Conservation (phyloP, 768 basidiomycete genomes). For the Russula brevipes region DNA sequence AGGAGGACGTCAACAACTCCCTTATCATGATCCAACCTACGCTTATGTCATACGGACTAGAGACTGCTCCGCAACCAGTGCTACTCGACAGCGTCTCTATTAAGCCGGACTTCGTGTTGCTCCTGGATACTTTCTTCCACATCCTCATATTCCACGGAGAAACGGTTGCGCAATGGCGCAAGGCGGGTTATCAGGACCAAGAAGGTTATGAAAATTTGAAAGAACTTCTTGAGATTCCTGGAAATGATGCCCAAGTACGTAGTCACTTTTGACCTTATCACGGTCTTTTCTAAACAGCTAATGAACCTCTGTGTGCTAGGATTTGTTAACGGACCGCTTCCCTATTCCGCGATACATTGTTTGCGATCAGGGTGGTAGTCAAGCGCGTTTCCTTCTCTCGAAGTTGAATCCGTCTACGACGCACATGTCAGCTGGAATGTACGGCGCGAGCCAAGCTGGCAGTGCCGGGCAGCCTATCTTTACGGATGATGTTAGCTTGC, state of each 20-base stretch:
- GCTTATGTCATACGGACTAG: constrained; percentile 96
- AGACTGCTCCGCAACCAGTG: constrained; percentile 86
- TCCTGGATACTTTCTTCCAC: constrained; percentile 99
- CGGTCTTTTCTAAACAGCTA: neutral
- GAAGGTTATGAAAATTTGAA: constrained; percentile 99
- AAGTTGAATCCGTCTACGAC: constrained; percentile 98
- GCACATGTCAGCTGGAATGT: constrained; percentile 90
- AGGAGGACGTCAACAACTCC: constrained; percentile 98
- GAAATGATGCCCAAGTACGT: constrained; percentile 79
- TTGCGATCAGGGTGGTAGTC: constrained; percentile 94
- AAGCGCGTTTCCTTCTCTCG: constrained; percentile 94
- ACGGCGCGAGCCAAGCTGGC: constrained; percentile 66
- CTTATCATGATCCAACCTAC: constrained; percentile 99
- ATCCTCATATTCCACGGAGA: constrained; percentile 99
- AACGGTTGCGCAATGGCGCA: constrained; percentile 95
- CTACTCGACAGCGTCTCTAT: constrained; percentile 96
- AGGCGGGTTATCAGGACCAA: constrained; percentile 97
- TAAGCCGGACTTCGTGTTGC: constrained; percentile 91
- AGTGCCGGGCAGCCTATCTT: constrained; percentile 88
- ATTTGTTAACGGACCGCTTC: constrained; percentile 90
- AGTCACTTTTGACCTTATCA: neutral
- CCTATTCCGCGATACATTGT: constrained; percentile 98
- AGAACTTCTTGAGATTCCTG: constrained; percentile 81
- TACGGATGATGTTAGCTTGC: constrained; percentile 97
- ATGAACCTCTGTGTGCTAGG: constrained; percentile 43